Evolutionary conservation across 1,139 yeast genomes (phyloP).

Genomic region (Ogataea hybrid): DNA sequence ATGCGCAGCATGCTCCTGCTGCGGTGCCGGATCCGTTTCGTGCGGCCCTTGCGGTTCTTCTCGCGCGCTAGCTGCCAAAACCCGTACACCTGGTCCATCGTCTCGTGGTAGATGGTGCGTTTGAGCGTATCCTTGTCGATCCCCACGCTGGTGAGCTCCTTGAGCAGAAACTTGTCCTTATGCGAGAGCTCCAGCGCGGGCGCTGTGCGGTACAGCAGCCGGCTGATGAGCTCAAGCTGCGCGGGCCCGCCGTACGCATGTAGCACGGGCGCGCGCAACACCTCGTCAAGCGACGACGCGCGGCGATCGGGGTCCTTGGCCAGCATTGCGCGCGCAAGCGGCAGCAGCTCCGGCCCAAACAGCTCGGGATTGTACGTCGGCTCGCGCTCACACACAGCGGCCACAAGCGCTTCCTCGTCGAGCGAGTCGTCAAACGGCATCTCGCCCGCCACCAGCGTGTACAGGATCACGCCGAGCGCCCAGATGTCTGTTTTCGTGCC

Average conservation of each 20-base stretch:
- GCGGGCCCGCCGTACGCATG: conserved; percentile 43
- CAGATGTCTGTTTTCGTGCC: conserved; percentile 87
- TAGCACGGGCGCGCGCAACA: conserved; percentile 62
- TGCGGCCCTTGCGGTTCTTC: conserved; percentile 37
- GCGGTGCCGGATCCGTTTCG: conserved; percentile 32
- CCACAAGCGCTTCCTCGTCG: conserved; percentile 60
- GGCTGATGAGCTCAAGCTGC: conserved; percentile 41
- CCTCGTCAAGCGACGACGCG: conserved; percentile 55
- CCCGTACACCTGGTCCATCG: conserved; percentile 81
- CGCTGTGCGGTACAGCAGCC: conserved; percentile 42
- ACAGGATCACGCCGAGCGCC: conserved; percentile 93
- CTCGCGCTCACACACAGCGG: conserved; percentile 60
- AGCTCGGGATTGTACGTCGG: conserved; percentile 50
- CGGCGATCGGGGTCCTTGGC: conserved; percentile 65
- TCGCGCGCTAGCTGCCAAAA: conserved; percentile 76
- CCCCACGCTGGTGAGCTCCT: conserved; percentile 61
- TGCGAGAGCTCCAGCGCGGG: conserved; percentile 28
- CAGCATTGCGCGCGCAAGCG: conserved; percentile 54
- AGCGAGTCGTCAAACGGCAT: conserved; percentile 92
- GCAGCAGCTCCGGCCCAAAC: conserved; percentile 45
- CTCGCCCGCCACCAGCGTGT: conserved; percentile 79
- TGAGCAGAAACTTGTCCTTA: conserved; percentile 63
- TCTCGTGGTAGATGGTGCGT: conserved; percentile 55
- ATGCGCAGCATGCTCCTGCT: conserved; percentile 49
- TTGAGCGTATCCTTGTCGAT: conserved; percentile 65